Evolutionary conservation across 129 eudicot genomes (phyloP), one percentile per base, ranked within the genome.

Genomic region (Gnaphalium uliginosum): DNA sequence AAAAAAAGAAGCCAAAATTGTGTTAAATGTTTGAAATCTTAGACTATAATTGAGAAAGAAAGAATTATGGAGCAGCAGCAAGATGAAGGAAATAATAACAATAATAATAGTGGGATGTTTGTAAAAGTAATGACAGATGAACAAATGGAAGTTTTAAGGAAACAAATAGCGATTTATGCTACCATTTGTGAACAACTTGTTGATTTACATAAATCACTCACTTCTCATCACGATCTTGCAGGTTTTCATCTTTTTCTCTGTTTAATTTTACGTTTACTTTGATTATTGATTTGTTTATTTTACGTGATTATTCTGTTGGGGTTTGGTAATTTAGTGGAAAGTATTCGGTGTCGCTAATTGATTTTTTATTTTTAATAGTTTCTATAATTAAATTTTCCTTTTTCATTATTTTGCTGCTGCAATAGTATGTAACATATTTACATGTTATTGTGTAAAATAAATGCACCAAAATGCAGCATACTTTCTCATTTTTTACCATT

Each of bases 41-140:
- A 22, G 3, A 58, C 3, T 61, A 18, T 51, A 25, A 37, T 24
- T 14, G 27, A 70, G 35, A 58, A 27, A 68, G 1, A 23, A 67
- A 39, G 53, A 70, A 73, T 53, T 15, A 81, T 84, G 87, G 87
- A 83, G 69, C 81, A 83, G 69, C 81, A 81, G 15, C 78, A 81
- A 26, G 88, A 83, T 64, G 90, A 83, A 79, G 88, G 83, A 33
- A 81, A 29, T 29, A 29, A 29, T 2, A 76, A 30, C 7, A 67
- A 35, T 29, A 71, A 70, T 23, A 72, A 39, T 4, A 82, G 33
- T 35, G 95, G 89, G 54, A 85, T 91, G 92, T 91, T 89, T 77
- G 97, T 94, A 13, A 94, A 94, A 69, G 99, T 94, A 70, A 94
- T 94, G 99, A 94, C 99, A 0, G 99, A 94, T 80, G 97, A 94